A percentile compares a stretch with the other conserved stretches of the same genome.
These are phyloP conservation scores for Pythium diclinum DNA, from an alignment of 352 stramenopile species.

Conservation along the genomic window DNA sequence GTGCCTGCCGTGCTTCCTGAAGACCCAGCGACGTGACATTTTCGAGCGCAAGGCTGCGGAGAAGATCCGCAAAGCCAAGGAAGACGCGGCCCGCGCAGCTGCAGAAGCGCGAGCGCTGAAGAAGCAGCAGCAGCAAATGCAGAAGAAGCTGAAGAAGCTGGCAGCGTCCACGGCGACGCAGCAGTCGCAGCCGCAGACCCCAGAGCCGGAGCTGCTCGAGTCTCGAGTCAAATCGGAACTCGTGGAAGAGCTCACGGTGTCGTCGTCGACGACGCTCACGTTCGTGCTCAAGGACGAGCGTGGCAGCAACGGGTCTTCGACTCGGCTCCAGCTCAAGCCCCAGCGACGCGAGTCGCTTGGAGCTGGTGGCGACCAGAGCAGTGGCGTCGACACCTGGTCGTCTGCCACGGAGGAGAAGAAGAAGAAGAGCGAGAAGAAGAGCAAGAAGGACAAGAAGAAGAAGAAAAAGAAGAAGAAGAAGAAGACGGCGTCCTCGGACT, in stretches of 20 bases:
- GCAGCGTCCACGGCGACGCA: conserved; percentile 15
- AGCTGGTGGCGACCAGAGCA: not conserved
- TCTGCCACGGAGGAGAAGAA: conserved; percentile 22
- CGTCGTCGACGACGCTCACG: not conserved
- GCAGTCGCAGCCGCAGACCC: conserved; percentile 5
- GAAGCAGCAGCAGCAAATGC: conserved; percentile 57
- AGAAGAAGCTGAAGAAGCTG: conserved; percentile 42
- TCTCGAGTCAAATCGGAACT: not conserved
- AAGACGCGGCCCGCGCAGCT: conserved; percentile 47
- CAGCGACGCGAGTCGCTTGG: conserved; percentile 7
- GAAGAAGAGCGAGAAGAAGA: conserved; percentile 24
- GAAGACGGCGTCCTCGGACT: conserved; percentile 35
- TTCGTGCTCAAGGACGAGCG: not conserved
- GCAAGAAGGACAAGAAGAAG: conserved; percentile 60
- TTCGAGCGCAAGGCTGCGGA: conserved; percentile 56
- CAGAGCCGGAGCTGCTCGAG: not conserved
- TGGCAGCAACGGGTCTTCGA: not conserved
- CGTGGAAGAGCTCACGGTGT: not conserved
- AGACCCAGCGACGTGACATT: conserved; percentile 59
- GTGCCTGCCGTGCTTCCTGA: conserved; percentile 70
- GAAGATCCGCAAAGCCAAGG: conserved; percentile 30
- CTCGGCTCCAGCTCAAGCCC: not conserved
- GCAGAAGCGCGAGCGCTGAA: conserved; percentile 46
- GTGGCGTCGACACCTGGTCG: not conserved
- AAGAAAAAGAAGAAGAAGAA: conserved; percentile 57